Conservation (phyloP, 2,329 filamentous ascomycete species). For the Samsoniella hepiali region DNA sequence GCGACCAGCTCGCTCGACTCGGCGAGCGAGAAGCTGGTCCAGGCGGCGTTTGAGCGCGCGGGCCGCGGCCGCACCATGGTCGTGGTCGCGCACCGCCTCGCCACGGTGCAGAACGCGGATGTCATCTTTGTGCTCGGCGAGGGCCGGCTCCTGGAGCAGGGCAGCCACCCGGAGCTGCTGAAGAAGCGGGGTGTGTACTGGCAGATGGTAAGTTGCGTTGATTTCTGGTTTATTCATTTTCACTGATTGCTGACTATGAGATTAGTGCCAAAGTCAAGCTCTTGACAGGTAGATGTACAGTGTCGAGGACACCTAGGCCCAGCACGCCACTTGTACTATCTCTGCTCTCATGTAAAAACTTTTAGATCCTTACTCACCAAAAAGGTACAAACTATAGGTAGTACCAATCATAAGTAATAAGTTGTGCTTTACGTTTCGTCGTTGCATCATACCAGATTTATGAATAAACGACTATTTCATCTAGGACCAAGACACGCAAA, state of each 20-base stretch:
- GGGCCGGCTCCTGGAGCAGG: constrained; percentile 53
- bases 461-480: no score
- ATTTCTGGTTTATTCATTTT: no score
- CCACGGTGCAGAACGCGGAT: constrained; percentile 75
- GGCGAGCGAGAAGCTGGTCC: constrained; percentile 58
- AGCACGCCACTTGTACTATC: neutral
- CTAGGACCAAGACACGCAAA: no score
- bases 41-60: constrained; percentile 65
- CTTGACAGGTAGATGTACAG: constrained; percentile 43
- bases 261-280: constrained; percentile 57
- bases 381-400: no score
- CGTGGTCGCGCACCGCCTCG: constrained; percentile 73
- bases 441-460: no score
- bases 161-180: constrained; percentile 50
- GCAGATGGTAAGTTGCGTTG: constrained; percentile 49
- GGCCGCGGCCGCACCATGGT: constrained; percentile 62
- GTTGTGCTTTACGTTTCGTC: no score
- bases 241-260: constrained; percentile 25
- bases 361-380: no score
- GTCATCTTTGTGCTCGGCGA: constrained; percentile 76
- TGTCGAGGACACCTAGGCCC: neutral
- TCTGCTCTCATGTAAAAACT: neutral
- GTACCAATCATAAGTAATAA: no score
- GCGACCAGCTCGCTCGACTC: constrained; percentile 68
- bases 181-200: constrained; percentile 53